Percentiles rank a stretch among this genome's conserved stretches.
phyloP scores from a whole-genome alignment of 306 rosid genomes.

The Cicer cuneatum region DNA sequence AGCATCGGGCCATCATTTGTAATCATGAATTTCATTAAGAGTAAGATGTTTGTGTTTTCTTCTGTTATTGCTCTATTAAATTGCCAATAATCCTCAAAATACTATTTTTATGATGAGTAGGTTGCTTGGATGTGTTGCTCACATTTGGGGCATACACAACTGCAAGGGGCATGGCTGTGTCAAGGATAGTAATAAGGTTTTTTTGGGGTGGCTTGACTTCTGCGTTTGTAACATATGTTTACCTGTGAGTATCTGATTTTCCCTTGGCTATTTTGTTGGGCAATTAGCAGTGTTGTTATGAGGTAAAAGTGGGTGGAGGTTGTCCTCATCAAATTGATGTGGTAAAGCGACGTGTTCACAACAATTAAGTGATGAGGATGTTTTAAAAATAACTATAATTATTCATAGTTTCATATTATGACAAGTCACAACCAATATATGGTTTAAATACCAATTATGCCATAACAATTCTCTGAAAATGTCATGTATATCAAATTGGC shows the following conservation, averaged over 20 bases:
- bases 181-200: conserved; percentile 89
- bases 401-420: background rate
- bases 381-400: conserved; percentile 3
- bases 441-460: conserved; percentile 3
- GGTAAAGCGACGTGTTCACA: background rate
- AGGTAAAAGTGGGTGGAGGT: conserved; percentile 11
- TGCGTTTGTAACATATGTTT: conserved; percentile 69
- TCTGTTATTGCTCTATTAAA: conserved; percentile 26
- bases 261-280: conserved; percentile 5
- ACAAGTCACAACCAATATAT: background rate
- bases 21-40: conserved; percentile 83
- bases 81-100: conserved; percentile 29
- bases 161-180: conserved; percentile 98
- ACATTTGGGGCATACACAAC: conserved; percentile 92
- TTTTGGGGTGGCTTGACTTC: conserved; percentile 93
- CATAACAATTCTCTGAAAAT: background rate
- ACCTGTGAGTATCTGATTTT: conserved; percentile 65
- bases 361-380: conserved; percentile 11
- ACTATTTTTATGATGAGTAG: conserved; percentile 53
- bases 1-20: conserved; percentile 92
- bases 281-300: conserved; percentile 21
- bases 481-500: conserved; percentile 9
- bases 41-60: conserved; percentile 56
- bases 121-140: conserved; percentile 82
- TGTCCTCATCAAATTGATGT: conserved; percentile 12